Percentiles rank a stretch among this genome's conserved stretches.
Conservation (phyloP, 2,329 filamentous ascomycete species). For the Sclerotiophoma versabilis region DNA sequence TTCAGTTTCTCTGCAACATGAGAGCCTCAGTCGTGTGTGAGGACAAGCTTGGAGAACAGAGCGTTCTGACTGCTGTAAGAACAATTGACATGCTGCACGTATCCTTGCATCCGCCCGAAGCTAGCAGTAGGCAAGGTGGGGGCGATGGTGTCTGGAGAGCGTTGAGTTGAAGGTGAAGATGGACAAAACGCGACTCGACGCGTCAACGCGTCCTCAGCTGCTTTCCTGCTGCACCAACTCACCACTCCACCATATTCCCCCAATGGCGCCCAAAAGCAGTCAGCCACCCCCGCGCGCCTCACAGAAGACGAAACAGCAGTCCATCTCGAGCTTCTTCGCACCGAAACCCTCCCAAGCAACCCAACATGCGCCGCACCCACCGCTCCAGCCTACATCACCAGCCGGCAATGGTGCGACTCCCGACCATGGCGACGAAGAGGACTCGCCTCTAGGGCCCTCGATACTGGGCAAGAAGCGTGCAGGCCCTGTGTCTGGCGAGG, state of each 20-base stretch:
- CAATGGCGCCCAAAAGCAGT: constrained; percentile 50
- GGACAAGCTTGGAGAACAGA: no score
- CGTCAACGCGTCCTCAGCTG: constrained; percentile 7
- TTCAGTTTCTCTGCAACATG: no score
- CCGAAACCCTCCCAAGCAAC: constrained; percentile 46
- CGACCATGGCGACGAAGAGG: constrained; percentile 22
- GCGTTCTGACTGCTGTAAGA: not conserved
- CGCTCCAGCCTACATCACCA: constrained; percentile 30
- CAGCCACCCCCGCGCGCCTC: constrained; percentile 41
- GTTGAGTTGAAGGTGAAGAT: not conserved
- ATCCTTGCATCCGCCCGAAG: not conserved
- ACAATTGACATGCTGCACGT: not conserved
- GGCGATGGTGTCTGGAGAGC: not conserved
- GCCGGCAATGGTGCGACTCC: constrained; percentile 15
- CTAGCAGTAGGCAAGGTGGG: not conserved
- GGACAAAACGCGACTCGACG: constrained; percentile 26
- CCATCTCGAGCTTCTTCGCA: constrained; percentile 86
- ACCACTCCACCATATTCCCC: not conserved
- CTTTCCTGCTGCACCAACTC: no score
- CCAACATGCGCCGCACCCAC: constrained; percentile 19
- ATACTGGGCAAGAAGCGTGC: constrained; percentile 33
- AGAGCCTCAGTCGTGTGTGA: no score
- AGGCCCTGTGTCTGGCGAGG: constrained; percentile 50
- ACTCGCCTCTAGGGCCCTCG: not conserved
- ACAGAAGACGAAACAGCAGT: constrained; percentile 73